Base-by-base conservation (phyloP, 225 moss, liverwort and hornwort genomes). In the Marchantia paleacea region DNA sequence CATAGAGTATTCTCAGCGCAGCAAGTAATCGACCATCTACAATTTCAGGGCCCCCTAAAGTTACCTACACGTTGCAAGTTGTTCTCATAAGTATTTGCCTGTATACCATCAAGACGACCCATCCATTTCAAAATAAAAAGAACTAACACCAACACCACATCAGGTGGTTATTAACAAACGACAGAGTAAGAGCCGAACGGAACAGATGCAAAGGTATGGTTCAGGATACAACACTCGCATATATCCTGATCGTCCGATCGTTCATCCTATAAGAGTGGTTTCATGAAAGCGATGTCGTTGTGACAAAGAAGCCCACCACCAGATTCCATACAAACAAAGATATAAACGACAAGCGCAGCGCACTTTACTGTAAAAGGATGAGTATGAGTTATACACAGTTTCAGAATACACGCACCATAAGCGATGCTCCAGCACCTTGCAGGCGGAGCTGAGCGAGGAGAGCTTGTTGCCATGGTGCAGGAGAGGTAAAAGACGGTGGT, bases 21-120 rank as follows among this genome's bases (percentile, higher is more conserved):
- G 91, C 90, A 25, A 93, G 86, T 31, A 93, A 78, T 22, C 91
- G 86, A 58, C 89, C 85, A 66, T 93, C 91, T 62, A 89, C 90
- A 52, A 89, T 88, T 80, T 91, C 91, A 26, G 85, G 26, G 10
- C 89, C 88, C 39, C 93, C 92, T 62, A 91, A 73, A 39, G 84
- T 88, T 48, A 90, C 85, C 92, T 92, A 84, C 76, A 80, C 5
- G 39, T 69, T 69, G 26, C 10, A 15, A 28, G 69, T 47, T 69
- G 69, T 0, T 2, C 26, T 69, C 26, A 7, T 69, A 29, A 47
- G 69, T 1, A 25, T 20, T 28, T 69, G 0, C 69, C 39, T 39
- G 3, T 2, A 39, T 39, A 7, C 22, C 9, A 26, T 7, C 26
- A 20, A 20, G n/a, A 64, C 64, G 8, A 26, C 64, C 26, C 64